Percentiles rank a stretch among this genome's conserved stretches.
Evolutionary conservation across 1,284 basidiomycete genomes (phyloP).

Genomic region (Retiboletus flavoniger): DNA sequence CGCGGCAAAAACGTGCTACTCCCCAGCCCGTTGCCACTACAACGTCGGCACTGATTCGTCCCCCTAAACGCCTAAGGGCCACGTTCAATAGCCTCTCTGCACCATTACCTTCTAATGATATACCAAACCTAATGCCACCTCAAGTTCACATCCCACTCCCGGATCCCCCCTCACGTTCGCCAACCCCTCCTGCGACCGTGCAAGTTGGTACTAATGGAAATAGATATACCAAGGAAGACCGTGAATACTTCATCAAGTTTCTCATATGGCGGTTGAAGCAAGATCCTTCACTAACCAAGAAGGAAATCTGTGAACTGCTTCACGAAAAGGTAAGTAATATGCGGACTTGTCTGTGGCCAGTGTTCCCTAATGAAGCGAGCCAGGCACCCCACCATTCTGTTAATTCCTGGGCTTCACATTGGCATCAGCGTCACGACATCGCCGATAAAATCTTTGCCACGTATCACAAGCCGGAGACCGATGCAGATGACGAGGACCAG

Average conservation of each 20-base stretch:
- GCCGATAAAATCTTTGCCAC: slow-evolving; percentile 63
- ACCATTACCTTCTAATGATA: slow-evolving; percentile 38
- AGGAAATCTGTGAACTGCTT: slow-evolving; percentile 52
- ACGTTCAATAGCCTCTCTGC: slow-evolving; percentile 61
- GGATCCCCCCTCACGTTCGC: slow-evolving; percentile 61
- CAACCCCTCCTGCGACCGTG: slow-evolving; percentile 56
- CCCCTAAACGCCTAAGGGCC: slow-evolving; percentile 34
- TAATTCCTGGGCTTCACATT: slow-evolving; percentile 61
- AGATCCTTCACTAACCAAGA: slow-evolving; percentile 50
- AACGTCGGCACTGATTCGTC: slow-evolving; percentile 26
- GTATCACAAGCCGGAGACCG: slow-evolving; percentile 33
- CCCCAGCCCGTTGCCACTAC: slow-evolving; percentile 13
- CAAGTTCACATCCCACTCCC: slow-evolving; percentile 57
- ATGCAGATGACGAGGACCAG: slow-evolving; percentile 32
- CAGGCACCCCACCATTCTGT: slow-evolving; percentile 61
- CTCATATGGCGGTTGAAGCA: slow-evolving; percentile 56
- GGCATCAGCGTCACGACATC: slow-evolving; percentile 58
- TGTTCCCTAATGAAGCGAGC: slow-evolving; percentile 11
- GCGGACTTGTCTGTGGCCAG: background rate
- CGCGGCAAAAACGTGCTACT: slow-evolving; percentile 20
- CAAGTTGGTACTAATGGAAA: slow-evolving; percentile 46
- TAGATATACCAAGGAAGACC: slow-evolving; percentile 63
- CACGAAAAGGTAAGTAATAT: slow-evolving; percentile 46
- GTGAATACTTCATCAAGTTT: slow-evolving; percentile 62
- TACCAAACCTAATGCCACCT: slow-evolving; percentile 50